Conservation (phyloP, 2,329 filamentous ascomycete genomes). For the Akanthomyces dipterigenus region DNA sequence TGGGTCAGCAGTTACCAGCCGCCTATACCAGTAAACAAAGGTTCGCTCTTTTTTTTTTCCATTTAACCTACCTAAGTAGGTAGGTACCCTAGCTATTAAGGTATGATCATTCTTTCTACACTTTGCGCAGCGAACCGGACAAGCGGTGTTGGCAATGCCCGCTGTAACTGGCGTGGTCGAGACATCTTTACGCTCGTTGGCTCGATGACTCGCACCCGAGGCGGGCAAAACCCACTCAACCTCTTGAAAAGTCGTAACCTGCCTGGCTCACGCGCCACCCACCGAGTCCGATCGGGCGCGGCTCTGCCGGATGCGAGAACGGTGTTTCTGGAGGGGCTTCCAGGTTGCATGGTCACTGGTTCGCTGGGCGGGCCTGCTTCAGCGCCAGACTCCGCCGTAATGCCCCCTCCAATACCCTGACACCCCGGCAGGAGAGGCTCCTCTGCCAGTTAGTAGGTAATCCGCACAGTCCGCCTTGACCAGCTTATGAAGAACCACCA, state of each 20-base stretch:
- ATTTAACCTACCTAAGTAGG: no score
- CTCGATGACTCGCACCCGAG: no score
- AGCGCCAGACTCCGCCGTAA: neutral
- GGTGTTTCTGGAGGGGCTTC: neutral
- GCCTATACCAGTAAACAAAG: no score
- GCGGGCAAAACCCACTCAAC: neutral
- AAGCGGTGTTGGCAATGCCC: no score
- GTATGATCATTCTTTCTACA: no score
- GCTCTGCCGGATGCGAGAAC: slow-evolving; percentile 3
- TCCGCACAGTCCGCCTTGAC: neutral
- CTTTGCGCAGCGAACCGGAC: no score
- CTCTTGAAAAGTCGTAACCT: no score
- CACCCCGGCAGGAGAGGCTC: neutral
- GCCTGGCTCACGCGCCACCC: neutral
- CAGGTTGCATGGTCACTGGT: neutral
- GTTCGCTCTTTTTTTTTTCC: no score
- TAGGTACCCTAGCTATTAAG: no score
- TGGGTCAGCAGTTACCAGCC: no score
- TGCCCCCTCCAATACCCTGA: neutral
- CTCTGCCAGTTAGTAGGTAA: neutral
- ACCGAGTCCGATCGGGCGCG: slow-evolving; percentile 7
- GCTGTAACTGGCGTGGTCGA: no score
- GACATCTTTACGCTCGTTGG: neutral
- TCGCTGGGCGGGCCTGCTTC: neutral
- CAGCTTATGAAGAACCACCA: neutral